Evolutionary conservation across 345 rosid species (phyloP).

Genomic region (Rhodamnia argentea): DNA sequence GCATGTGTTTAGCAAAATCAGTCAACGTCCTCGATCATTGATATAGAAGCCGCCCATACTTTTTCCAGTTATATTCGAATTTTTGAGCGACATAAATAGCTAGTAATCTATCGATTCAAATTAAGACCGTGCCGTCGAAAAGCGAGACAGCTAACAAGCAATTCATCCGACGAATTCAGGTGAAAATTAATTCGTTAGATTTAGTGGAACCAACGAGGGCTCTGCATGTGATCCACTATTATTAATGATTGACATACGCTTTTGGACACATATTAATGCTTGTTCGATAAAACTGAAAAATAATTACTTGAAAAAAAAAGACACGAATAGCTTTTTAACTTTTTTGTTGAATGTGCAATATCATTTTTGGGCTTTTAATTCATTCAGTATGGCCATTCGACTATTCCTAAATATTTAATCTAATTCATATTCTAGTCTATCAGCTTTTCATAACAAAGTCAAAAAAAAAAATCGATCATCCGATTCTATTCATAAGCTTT

Average conservation of each 20-base stretch:
- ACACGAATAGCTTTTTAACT: too few species aligned
- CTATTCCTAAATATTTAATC: background rate
- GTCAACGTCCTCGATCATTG: too few species aligned
- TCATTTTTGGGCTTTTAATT: accelerated
- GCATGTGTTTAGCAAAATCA: background rate
- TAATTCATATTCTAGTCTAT: background rate
- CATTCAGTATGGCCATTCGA: accelerated
- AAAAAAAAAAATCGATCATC: background rate
- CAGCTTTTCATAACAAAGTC: background rate
- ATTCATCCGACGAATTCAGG: background rate
- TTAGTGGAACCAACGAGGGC: background rate
- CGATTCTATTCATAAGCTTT: background rate
- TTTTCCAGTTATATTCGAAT: background rate
- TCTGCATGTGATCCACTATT: too few species aligned
- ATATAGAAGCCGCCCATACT: too few species aligned
- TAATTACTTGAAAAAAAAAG: too few species aligned
- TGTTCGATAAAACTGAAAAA: too few species aligned
- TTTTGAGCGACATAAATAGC: background rate
- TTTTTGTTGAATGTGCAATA: accelerated
- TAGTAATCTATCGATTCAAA: background rate
- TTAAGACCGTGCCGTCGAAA: background rate
- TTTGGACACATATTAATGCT: too few species aligned
- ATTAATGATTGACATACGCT: too few species aligned
- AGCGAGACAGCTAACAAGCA: background rate
- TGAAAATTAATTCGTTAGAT: background rate